A percentile compares a stretch with the other conserved stretches of the same genome.
Conservation (phyloP, 2,329 filamentous ascomycete genomes). For the Aspergillus amoenus region DNA sequence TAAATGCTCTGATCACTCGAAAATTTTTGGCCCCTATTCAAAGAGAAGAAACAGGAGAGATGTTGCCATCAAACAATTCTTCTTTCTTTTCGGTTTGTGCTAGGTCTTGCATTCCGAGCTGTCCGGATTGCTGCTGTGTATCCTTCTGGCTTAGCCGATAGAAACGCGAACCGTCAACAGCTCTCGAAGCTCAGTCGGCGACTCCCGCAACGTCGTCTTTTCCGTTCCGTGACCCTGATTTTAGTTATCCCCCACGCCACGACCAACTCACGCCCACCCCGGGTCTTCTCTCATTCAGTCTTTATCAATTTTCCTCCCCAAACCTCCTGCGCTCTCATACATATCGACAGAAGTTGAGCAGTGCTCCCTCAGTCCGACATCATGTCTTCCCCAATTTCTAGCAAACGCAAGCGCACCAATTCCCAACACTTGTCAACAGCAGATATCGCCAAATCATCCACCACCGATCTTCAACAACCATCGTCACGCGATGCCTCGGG, state of each 20-base stretch:
- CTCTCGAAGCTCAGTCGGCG: constrained; percentile 13
- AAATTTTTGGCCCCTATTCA: constrained; percentile 6
- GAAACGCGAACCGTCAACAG: not conserved
- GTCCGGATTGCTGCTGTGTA: not conserved
- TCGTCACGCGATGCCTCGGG: constrained; percentile 80
- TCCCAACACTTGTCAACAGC: constrained; percentile 43
- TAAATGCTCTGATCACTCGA: not conserved
- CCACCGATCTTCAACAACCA: constrained; percentile 64
- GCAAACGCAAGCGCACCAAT: constrained; percentile 76
- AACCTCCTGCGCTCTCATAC: not conserved
- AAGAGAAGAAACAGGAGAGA: not conserved
- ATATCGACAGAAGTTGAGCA: constrained; percentile 23
- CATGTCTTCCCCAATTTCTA: constrained; percentile 63
- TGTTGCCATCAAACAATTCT: not conserved
- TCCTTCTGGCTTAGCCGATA: constrained; percentile 1
- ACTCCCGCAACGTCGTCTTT: constrained; percentile 14
- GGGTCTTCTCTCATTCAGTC: not conserved
- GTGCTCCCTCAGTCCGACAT: constrained; percentile 27
- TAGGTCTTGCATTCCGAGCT: not conserved
- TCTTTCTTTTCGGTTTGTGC: not conserved
- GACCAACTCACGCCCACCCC: not conserved
- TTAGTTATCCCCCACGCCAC: constrained; percentile 4
- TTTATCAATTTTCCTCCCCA: constrained; percentile 1
- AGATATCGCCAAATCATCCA: constrained; percentile 49
- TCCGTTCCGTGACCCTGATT: constrained; percentile 13